Base-by-base conservation (phyloP, 2,329 filamentous ascomycete genomes). In the Mariannaea sp. region DNA sequence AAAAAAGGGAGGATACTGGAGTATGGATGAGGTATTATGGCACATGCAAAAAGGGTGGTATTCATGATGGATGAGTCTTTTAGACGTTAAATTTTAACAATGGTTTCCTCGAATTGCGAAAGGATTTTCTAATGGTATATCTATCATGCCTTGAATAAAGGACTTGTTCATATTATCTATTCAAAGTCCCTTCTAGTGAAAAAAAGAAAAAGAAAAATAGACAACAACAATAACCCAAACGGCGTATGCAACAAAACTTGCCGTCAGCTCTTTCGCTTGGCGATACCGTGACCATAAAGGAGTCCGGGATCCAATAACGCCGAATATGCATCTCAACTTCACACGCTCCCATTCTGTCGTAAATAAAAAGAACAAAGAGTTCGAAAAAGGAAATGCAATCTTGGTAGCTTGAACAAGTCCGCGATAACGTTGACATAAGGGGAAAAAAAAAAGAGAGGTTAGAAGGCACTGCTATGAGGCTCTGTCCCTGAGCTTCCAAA, bases 91-190 rank as follows among this genome's bases (percentile, higher is more conserved):
- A n/a, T n/a, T n/a, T n/a, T n/a, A n/a, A n/a, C n/a, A n/a, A n/a
- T n/a, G n/a, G n/a, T n/a, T 53, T 41, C 20, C 40, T 39, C 45
- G 40, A 30, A 45, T 44, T 43, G 14, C 33, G 5, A 26, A 33
- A 19, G 10, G 29, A 14, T 24, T 40, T 27, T 54, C 51, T 45
- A 49, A 38, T 45, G 45, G 45, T 54, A 54, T 54, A 54, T 54
- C 51, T 54, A 54, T 33, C 27, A 44, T 49, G 45, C 27, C 29
- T 45, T 20, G n/a, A 24, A 35, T 17, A 24, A 8, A 38, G 19
- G 36, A 14, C 17, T 12, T 41, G 27, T 42, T 35, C 35, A 6
- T 47, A 16, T 24, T 29, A 33, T 42, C 27, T 46, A 26, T 4
- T 16, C n/a, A n/a, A n/a, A n/a, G n/a, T n/a, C n/a, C n/a, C n/a